Evolutionary conservation across 805 yeast genomes (phyloP), one percentile per base, ranked within the genome.

Genomic region (Suhomyces tanzawaensis): DNA sequence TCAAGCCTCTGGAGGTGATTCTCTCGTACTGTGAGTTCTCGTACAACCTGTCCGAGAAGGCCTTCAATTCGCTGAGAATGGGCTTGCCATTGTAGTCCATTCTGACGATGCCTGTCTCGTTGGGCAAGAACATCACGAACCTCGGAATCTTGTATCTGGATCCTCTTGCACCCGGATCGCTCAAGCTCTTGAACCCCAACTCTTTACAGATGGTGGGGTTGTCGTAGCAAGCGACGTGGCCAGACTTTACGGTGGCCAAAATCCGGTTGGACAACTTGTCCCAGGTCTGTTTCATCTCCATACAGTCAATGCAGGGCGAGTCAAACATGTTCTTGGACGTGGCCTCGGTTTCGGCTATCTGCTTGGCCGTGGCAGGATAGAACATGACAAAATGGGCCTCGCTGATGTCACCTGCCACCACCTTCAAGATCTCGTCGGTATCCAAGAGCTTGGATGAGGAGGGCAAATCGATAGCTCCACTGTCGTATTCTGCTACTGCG

Each of bases 341-440:
- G 15, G 47, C 45, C 16, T 64, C 69, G 11, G 55, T 51, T 12
- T 51, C 47, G 15, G 57, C 53, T 49, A 68, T 58, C 39, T 74
- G 63, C 19, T 72, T 57, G 32, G 70, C 66, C 4, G 70, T 57
- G 3, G 79, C 60, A 2, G 90, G 89, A 77, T 84, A 83, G 42
- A 85, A 79, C 12, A 85, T 72, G 3, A 85, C 69, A 44, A 85
- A 60, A 37, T 66, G 58, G 2, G 91, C 85, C 19, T 62, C 60
- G 1, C 59, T 53, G 5, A 53, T 53, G 13, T 72, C 66, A 1
- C 87, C 86, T 0, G 74, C 74, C 7, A 82, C 60, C 4, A 80
- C 48, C 11, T 67, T 57, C 31, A 79, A 40, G 48, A 82, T 52
- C 11, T 69, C 64, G 36, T 65, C 68, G 1, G 71, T 62, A 21